Percentiles rank a stretch among this genome's conserved stretches.
phyloP scores from a whole-genome alignment of 192 early-diverging fungal genomes.

The Pecoramyces ruminantium region DNA sequence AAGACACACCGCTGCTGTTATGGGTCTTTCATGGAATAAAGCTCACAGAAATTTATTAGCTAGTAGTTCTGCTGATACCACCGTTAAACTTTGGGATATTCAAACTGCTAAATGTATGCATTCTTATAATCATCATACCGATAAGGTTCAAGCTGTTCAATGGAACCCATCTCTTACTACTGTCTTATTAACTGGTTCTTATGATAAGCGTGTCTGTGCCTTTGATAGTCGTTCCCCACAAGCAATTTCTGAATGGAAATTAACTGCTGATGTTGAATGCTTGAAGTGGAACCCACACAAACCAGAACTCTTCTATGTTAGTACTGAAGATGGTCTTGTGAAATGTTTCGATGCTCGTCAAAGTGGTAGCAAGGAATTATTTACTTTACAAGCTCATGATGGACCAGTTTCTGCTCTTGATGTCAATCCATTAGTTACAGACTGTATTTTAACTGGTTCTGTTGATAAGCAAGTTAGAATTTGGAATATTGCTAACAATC shows the following conservation, averaged over 20 bases:
- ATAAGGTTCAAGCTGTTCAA: constrained; percentile 55
- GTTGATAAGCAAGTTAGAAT: constrained; percentile 82
- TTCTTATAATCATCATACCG: not conserved
- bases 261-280: constrained; percentile 77
- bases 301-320: constrained; percentile 47
- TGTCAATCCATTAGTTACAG: constrained; percentile 56
- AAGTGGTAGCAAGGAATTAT: constrained; percentile 27
- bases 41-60: constrained; percentile 54
- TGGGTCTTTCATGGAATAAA: constrained; percentile 89
- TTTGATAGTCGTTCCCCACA: constrained; percentile 83
- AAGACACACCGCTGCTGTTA: constrained; percentile 87
- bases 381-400: constrained; percentile 86
- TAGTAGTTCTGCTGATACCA: constrained; percentile 88
- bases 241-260: constrained; percentile 43
- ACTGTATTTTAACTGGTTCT: constrained; percentile 80
- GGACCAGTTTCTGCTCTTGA: constrained; percentile 74
- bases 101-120: constrained; percentile 30
- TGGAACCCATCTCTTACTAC: constrained; percentile 85
- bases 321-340: constrained; percentile 82
- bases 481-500: constrained; percentile 66
- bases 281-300: constrained; percentile 82
- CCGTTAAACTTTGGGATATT: constrained; percentile 97
- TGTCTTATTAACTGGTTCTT: constrained; percentile 76
- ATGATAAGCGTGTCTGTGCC: constrained; percentile 47
- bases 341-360: constrained; percentile 71